These are phyloP conservation scores for Colletotrichum ledebouriae DNA, from an alignment of 2,329 filamentous ascomycete genomes.

Conservation along the genomic window DNA sequence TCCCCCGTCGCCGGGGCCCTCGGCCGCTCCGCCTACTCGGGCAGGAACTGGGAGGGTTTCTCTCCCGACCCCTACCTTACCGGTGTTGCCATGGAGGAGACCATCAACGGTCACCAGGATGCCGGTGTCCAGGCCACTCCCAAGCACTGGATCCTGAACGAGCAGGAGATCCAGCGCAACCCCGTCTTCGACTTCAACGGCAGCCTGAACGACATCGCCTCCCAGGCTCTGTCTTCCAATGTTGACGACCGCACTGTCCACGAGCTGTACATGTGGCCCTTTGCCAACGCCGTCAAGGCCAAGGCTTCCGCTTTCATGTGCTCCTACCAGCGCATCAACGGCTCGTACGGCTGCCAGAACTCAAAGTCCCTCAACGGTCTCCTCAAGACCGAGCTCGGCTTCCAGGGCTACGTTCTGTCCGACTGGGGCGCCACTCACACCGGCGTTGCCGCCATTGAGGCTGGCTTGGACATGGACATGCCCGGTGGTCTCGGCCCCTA, in stretches of 20 bases:
- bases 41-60: slow-evolving; percentile 76
- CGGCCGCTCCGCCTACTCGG: slow-evolving; percentile 59
- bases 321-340: slow-evolving; percentile 61
- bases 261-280: slow-evolving; percentile 59
- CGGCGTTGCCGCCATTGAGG: slow-evolving; percentile 58
- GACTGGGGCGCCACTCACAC: slow-evolving; percentile 58
- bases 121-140: slow-evolving; percentile 55
- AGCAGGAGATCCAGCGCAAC: slow-evolving; percentile 53
- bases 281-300: slow-evolving; percentile 51
- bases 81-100: slow-evolving; percentile 62
- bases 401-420: slow-evolving; percentile 60
- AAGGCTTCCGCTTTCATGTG: slow-evolving; percentile 58
- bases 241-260: slow-evolving; percentile 72
- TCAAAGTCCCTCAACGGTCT: slow-evolving; percentile 62
- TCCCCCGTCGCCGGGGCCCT: slow-evolving; percentile 60
- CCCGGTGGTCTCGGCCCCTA: slow-evolving; percentile 57
- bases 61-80: slow-evolving; percentile 77
- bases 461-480: slow-evolving; percentile 66
- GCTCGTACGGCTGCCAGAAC: slow-evolving; percentile 64
- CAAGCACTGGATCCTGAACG: slow-evolving; percentile 56
- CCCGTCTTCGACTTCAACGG: slow-evolving; percentile 46
- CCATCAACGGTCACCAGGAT: slow-evolving; percentile 52
- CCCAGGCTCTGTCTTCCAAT: slow-evolving; percentile 57
- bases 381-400: slow-evolving; percentile 64
- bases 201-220: slow-evolving; percentile 45